These are phyloP conservation scores for Trichoderma erinaceum DNA, from an alignment of 495 filamentous ascomycete species.

Conservation along the genomic window DNA sequence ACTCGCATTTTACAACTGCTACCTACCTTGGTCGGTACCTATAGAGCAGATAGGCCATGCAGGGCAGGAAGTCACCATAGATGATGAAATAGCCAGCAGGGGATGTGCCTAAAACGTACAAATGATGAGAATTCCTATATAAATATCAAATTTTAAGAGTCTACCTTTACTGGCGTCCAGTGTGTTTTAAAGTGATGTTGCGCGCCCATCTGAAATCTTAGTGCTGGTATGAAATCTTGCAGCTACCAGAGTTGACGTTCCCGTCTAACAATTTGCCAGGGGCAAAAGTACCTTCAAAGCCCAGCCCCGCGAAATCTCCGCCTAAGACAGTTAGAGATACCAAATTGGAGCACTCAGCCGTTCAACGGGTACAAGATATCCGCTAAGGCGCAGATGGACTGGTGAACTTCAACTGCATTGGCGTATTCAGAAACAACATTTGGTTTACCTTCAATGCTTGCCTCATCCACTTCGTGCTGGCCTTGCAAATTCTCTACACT, in stretches of 20 bases:
- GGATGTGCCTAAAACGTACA: no score
- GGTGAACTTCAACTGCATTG: not conserved
- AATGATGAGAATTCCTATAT: no score
- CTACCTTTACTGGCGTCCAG: no score
- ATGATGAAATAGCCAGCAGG: not conserved
- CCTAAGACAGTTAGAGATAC: not conserved
- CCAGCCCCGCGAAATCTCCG: not conserved
- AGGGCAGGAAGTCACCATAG: not conserved
- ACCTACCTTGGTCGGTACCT: no score
- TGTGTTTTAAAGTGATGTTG: no score
- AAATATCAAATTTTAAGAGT: no score
- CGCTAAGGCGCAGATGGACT: not conserved
- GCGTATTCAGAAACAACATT: not conserved
- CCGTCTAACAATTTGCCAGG: not conserved
- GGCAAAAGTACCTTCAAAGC: not conserved
- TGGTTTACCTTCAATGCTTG: not conserved
- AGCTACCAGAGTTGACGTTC: not conserved
- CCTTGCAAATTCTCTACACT: not conserved
- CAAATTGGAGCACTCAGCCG: no score
- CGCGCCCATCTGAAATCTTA: no score
- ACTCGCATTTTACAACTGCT: no score
- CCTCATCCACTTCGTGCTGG: not conserved
- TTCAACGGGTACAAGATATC: not conserved
- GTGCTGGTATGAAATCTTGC: not conserved
- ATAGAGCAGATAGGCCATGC: not conserved